Conservation (phyloP, 108 stramenopile species). For the Conticribra guillardii region DNA sequence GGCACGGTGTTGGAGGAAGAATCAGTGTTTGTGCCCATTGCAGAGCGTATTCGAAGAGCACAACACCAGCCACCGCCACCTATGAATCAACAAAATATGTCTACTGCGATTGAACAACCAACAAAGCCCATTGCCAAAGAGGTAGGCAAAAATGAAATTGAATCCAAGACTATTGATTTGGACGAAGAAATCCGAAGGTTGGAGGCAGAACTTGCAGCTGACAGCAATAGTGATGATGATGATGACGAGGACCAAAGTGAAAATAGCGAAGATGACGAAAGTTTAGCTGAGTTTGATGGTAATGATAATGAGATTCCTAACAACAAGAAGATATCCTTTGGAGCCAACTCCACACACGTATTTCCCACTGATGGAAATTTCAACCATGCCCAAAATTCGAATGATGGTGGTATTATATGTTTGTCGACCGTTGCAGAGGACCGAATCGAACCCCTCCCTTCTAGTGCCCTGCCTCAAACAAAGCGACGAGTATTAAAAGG, state of each 20-base stretch:
- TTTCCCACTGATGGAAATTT: conserved; percentile 6
- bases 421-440: conserved; percentile 68
- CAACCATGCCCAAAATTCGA: conserved; percentile 11
- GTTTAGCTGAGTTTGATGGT: conserved; percentile 35
- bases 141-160: neutral
- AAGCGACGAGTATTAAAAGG: conserved; percentile 22
- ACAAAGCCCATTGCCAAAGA: conserved; percentile 1
- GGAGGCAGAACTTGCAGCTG: conserved; percentile 73
- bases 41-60: conserved; percentile 48
- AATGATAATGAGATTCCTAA: conserved; percentile 11
- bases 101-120: too few relatives aligned
- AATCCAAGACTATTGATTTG: conserved; percentile 49
- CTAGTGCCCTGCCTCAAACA: conserved; percentile 49
- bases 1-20: neutral
- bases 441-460: conserved; percentile 68
- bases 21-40: conserved; percentile 54
- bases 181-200: conserved; percentile 82
- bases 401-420: conserved; percentile 47
- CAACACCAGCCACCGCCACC: too few relatives aligned
- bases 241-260: conserved; percentile 7
- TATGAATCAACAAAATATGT: too few relatives aligned
- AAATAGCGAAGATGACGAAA: conserved; percentile 24
- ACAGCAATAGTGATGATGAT: conserved; percentile 20
- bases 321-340: conserved; percentile 24
- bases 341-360: conserved; percentile 9